Conservation (phyloP, 2,329 filamentous ascomycete genomes). For the Teratosphaeria epicoccoides region DNA sequence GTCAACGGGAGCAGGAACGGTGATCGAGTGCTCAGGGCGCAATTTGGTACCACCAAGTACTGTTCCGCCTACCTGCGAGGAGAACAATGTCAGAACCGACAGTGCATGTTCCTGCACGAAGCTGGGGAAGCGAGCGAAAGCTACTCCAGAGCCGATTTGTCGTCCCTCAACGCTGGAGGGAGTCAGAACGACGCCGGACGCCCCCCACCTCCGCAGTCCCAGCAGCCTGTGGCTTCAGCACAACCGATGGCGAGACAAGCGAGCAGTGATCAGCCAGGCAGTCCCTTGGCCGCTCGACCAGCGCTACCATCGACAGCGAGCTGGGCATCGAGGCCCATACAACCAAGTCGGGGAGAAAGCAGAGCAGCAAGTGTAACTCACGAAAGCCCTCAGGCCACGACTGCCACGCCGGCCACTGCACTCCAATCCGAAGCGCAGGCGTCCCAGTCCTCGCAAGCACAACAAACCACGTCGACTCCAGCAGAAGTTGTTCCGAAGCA, state of each 20-base stretch:
- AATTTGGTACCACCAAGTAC: slow-evolving; percentile 91
- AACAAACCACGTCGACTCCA: slow-evolving; percentile 1
- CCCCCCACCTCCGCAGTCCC: slow-evolving; percentile 37
- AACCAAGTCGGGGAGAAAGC: slow-evolving; percentile 60
- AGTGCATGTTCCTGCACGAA: slow-evolving; percentile 97
- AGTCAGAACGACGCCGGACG: slow-evolving; percentile 55
- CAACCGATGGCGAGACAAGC: slow-evolving; percentile 57
- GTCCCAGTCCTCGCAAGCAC: slow-evolving; percentile 7
- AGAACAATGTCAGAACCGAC: slow-evolving; percentile 87
- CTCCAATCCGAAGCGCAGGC: slow-evolving; percentile 2
- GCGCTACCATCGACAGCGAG: slow-evolving; percentile 89
- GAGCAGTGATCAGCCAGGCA: slow-evolving; percentile 19
- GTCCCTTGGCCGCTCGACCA: slow-evolving; percentile 54
- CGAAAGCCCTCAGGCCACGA: slow-evolving; percentile 61
- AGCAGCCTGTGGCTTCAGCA: slow-evolving; percentile 42
- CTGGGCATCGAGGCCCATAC: slow-evolving; percentile 69
- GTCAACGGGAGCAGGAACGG: slow-evolving; percentile 90
- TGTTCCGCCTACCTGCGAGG: slow-evolving; percentile 94
- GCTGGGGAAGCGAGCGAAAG: slow-evolving; percentile 97
- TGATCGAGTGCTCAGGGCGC: slow-evolving; percentile 66
- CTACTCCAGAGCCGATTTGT: slow-evolving; percentile 87
- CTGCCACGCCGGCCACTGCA: slow-evolving; percentile 19
- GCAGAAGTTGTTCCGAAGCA: slow-evolving; percentile 2
- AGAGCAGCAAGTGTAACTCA: slow-evolving; percentile 71
- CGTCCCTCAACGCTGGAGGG: slow-evolving; percentile 83